A percentile compares a stretch with the other conserved stretches of the same genome.
Conservation (phyloP, 352 stramenopile genomes). For the Globisporangium apiculatum region DNA sequence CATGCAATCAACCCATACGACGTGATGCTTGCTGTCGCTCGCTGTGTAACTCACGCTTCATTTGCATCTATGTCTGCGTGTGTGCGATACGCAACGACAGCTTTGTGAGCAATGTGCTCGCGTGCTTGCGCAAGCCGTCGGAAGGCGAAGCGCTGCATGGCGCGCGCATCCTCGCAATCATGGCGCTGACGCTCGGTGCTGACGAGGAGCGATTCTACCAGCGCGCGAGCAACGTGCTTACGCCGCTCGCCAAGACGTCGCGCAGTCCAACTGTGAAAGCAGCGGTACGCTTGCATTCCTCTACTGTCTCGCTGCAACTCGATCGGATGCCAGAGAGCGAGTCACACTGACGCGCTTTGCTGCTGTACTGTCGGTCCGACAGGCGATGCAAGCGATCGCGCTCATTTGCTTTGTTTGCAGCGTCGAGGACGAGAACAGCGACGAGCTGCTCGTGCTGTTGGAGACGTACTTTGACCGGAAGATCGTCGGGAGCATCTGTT, state of each 20-base stretch:
- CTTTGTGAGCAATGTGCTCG: slow-evolving; percentile 63
- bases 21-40: background rate
- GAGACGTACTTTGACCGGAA: slow-evolving; percentile 70
- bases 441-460: slow-evolving; percentile 52
- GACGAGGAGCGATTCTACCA: slow-evolving; percentile 79
- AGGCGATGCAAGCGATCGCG: slow-evolving; percentile 48
- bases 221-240: slow-evolving; percentile 56
- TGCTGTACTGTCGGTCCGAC: slow-evolving; percentile 18
- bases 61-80: too few relatives aligned
- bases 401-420: slow-evolving; percentile 74
- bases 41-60: background rate
- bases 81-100: slow-evolving; percentile 8
- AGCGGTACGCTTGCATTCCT: slow-evolving; percentile 27
- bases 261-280: slow-evolving; percentile 57
- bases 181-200: slow-evolving; percentile 66
- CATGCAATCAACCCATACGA: background rate
- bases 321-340: too few relatives aligned
- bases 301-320: background rate
- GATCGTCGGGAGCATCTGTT: slow-evolving; percentile 53
- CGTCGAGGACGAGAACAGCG: slow-evolving; percentile 67
- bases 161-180: slow-evolving; percentile 60
- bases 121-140: slow-evolving; percentile 60
- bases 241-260: slow-evolving; percentile 62
- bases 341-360: background rate
- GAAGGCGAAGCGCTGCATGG: slow-evolving; percentile 61